Base-by-base conservation (phyloP, 208 protist species). In the Phytomonas francai region DNA sequence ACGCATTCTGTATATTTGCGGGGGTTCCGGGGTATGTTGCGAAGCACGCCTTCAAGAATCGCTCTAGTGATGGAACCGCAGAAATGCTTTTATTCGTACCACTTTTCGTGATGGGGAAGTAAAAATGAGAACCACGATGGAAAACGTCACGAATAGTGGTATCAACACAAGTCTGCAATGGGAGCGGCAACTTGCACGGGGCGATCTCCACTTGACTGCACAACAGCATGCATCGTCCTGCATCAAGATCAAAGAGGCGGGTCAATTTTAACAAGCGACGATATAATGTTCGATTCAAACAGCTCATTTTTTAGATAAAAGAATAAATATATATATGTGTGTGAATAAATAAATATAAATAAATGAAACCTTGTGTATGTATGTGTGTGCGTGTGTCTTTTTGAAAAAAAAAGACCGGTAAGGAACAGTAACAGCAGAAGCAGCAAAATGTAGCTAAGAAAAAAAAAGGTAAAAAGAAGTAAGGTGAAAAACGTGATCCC, bases 381-480 rank as follows among this genome's bases (percentile, higher is more conserved):
- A 39, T 62, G 49, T 60, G 62, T 63, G 31, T 36, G 45, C 25
- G 14, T 64, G 25, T 68, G n/a, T 42, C 16, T 56, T 67, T 39
- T 68, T 39, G 29, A 31, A n/a, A 73, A 54, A 25, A 54, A 54
- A 54, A 54, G 11, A 54, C 3, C 45, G 16, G 19, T 54, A 54
- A 71, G n/a, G 64, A 66, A 63, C 28, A 31, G 14, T 2, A 11
- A 54, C 29, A 67, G 36, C 33, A 29, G 51, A 54, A 74, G 58
- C 30, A 74, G 54, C 8, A 56, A 32, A 51, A 36, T 57, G 32
- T 25, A 71, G 60, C 11, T 32, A 42, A 67, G 14, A 71, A 57
- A 27, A 68, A 63, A 49, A 22, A 63, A 70, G 71, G 28, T 61
- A 73, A 34, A 57, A 71, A 71, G 27, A 70, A 57, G 61, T 25